Evolutionary conservation across 2,329 filamentous ascomycete genomes (phyloP).

Genomic region (Thelonectria blattea): DNA sequence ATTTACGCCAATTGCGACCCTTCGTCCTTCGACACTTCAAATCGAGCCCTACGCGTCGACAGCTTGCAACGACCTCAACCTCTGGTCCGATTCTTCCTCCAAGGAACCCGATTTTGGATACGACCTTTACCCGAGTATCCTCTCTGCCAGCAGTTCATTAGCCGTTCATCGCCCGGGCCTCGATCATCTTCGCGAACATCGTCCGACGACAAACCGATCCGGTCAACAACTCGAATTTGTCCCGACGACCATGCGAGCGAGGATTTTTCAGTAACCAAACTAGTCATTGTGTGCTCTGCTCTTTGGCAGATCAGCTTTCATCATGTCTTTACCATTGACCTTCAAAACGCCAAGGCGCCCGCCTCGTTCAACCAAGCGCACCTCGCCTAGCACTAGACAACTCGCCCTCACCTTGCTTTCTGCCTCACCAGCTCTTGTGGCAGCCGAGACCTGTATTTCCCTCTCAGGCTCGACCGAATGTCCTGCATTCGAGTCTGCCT

Average conservation of each 20-base stretch:
- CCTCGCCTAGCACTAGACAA: slow-evolving; percentile 27
- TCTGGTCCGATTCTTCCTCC: slow-evolving; percentile 30
- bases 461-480: slow-evolving; percentile 73
- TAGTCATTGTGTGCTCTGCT: slow-evolving; percentile 21
- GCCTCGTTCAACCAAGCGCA: slow-evolving; percentile 28
- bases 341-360: slow-evolving; percentile 21
- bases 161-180: background rate
- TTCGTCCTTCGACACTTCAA: slow-evolving; percentile 30
- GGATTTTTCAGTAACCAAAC: slow-evolving; percentile 21
- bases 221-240: slow-evolving; percentile 20
- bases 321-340: slow-evolving; percentile 12
- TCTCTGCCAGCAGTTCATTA: slow-evolving; percentile 33
- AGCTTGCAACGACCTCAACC: slow-evolving; percentile 26
- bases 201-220: slow-evolving; percentile 19
- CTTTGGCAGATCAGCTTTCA: background rate
- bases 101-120: slow-evolving; percentile 41
- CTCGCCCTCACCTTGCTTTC: slow-evolving; percentile 37
- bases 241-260: slow-evolving; percentile 33
- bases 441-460: slow-evolving; percentile 65
- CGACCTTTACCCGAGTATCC: slow-evolving; percentile 38
- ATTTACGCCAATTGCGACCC: slow-evolving; percentile 35
- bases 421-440: slow-evolving; percentile 38
- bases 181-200: slow-evolving; percentile 3
- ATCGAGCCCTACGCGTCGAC: slow-evolving; percentile 21
- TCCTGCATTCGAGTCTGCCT: slow-evolving; percentile 73